A percentile compares a stretch with the other conserved stretches of the same genome.
phyloP scores from a whole-genome alignment of 345 rosid genomes.

The Moricandia arvensis region DNA sequence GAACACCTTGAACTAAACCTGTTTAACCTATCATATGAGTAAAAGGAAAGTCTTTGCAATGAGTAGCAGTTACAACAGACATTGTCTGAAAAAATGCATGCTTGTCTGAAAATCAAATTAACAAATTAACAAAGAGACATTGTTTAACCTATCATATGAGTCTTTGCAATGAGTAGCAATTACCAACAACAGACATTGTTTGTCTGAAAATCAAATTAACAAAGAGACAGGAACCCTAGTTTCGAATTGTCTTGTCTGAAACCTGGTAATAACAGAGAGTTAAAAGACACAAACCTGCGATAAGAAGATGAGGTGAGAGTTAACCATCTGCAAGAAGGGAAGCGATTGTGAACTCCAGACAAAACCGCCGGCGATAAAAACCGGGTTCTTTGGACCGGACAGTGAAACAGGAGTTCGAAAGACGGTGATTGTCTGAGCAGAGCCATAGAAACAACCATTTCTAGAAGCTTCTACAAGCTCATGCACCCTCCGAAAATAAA shows the following conservation, averaged over 20 bases:
- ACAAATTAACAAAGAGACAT: neutral
- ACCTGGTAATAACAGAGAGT: neutral
- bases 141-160: conserved; percentile 43
- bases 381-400: conserved; percentile 37
- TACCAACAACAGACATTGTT: neutral
- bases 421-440: conserved; percentile 42
- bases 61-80: neutral
- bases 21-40: conserved; percentile 41
- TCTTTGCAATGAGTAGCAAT: neutral
- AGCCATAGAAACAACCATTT: conserved; percentile 51
- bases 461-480: conserved; percentile 43
- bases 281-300: conserved; percentile 38
- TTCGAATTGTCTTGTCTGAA: neutral
- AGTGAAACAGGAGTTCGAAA: conserved; percentile 29
- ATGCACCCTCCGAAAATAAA: conserved; percentile 45
- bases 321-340: conserved; percentile 67
- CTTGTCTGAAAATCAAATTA: neutral
- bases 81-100: too few relatives aligned
- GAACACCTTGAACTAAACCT: conserved; percentile 59
- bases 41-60: neutral
- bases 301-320: conserved; percentile 36
- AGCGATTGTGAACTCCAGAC: conserved; percentile 53
- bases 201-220: neutral
- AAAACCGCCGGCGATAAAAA: conserved; percentile 42
- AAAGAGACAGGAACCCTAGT: neutral